Percentiles rank a stretch among this genome's conserved stretches.
phyloP scores from a whole-genome alignment of 345 rosid genomes.

The Camelina neglecta region DNA sequence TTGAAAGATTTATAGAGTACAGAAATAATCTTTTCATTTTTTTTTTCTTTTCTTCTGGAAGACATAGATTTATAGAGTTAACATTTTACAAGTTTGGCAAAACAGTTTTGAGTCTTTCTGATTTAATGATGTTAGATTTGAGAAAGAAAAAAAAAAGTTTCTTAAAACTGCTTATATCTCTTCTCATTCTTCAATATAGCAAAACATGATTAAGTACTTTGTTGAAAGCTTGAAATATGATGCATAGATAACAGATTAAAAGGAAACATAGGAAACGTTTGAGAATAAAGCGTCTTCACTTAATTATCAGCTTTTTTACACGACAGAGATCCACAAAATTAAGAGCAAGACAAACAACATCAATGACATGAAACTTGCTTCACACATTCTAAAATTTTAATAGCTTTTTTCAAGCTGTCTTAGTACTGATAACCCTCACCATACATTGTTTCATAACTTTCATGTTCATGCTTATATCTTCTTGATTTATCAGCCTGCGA shows the following conservation, averaged over 20 bases:
- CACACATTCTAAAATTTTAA: slow-evolving; percentile 27
- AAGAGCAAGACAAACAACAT: slow-evolving; percentile 19
- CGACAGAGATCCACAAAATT: neutral
- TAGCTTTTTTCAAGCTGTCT: slow-evolving; percentile 21
- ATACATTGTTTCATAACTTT: slow-evolving; percentile 28
- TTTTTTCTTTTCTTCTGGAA: neutral
- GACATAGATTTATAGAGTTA: neutral
- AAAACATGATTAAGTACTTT: neutral
- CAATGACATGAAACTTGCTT: slow-evolving; percentile 34
- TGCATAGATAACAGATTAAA: neutral
- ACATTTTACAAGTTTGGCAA: neutral
- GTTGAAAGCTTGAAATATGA: slow-evolving; percentile 18
- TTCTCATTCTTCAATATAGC: neutral
- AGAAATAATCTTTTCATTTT: too few relatives aligned
- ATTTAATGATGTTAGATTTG: neutral
- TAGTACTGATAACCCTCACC: slow-evolving; percentile 36
- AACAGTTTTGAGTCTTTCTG: neutral
- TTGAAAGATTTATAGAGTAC: neutral
- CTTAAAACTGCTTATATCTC: neutral
- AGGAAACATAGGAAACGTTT: slow-evolving; percentile 8
- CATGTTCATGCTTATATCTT: slow-evolving; percentile 34
- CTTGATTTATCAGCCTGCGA: slow-evolving; percentile 72
- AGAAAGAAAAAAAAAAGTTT: neutral
- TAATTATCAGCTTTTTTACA: slow-evolving; percentile 22
- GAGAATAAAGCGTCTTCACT: neutral